Evolutionary conservation across 176 grass and related monocot species (phyloP).

Genomic region (Musa acuminata): DNA sequence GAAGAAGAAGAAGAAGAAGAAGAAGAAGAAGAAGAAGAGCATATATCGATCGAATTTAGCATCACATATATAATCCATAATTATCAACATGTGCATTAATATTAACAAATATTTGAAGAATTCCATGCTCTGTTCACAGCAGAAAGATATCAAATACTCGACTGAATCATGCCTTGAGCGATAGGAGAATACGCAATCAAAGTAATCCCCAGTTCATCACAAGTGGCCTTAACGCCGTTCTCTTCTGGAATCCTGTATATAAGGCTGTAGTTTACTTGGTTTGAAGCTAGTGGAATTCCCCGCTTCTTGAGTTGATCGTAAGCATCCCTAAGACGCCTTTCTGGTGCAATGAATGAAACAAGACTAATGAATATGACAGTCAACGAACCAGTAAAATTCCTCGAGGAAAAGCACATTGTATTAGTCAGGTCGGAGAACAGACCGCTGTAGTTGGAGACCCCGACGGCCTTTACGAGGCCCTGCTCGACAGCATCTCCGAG

Average conservation of each 20-base stretch:
- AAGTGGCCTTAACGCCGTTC: slow-evolving; percentile 59
- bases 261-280: slow-evolving; percentile 77
- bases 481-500: slow-evolving; percentile 93
- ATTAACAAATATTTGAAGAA: too few relatives aligned
- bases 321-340: slow-evolving; percentile 58
- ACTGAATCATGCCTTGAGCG: slow-evolving; percentile 37
- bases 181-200: slow-evolving; percentile 74
- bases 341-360: slow-evolving; percentile 7
- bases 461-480: slow-evolving; percentile 79
- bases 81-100: too few relatives aligned
- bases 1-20: too few relatives aligned
- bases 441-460: slow-evolving; percentile 94
- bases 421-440: not conserved
- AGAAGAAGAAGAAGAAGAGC: too few relatives aligned
- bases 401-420: not conserved
- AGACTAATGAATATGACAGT: not conserved
- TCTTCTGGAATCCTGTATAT: slow-evolving; percentile 55
- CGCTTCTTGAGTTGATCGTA: slow-evolving; percentile 58
- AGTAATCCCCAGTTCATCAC: slow-evolving; percentile 66
- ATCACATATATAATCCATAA: too few relatives aligned
- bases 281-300: slow-evolving; percentile 56
- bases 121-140: not conserved
- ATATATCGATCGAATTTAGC: too few relatives aligned
- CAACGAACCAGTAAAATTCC: not conserved
- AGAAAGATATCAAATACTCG: not conserved